Percentiles rank a stretch among this genome's conserved stretches.
Evolutionary conservation across 1,284 basidiomycete species (phyloP).

Genomic region (Hemileia vastatrix): DNA sequence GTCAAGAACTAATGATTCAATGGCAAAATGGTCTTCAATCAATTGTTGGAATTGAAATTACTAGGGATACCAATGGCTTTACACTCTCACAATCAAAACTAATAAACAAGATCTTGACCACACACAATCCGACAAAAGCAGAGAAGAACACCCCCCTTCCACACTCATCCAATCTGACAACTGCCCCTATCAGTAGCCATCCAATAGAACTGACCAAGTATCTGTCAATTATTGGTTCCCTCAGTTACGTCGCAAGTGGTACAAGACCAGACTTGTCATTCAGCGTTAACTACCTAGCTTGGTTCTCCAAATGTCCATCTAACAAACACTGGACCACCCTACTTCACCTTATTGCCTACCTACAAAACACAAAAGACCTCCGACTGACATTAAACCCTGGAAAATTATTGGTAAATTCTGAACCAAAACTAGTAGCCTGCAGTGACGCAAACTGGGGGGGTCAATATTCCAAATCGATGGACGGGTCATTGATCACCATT

Average conservation of each 20-base stretch:
- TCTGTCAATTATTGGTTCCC: too few relatives aligned
- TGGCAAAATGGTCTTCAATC: not conserved
- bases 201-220: too few relatives aligned
- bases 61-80: not conserved
- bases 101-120: not conserved
- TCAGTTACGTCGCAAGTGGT: too few relatives aligned
- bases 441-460: slow-evolving; percentile 10
- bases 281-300: too few relatives aligned
- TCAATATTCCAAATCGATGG: not conserved
- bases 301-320: not conserved
- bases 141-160: too few relatives aligned
- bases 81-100: not conserved
- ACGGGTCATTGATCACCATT: not conserved
- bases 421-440: too few relatives aligned
- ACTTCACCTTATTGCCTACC: not conserved
- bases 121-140: too few relatives aligned
- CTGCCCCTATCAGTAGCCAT: too few relatives aligned
- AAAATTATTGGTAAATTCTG: slow-evolving; percentile 3
- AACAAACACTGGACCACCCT: not conserved
- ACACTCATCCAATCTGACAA: too few relatives aligned
- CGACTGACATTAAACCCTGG: too few relatives aligned
- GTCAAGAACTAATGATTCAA: too few relatives aligned
- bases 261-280: too few relatives aligned
- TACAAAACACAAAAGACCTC: not conserved
- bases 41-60: not conserved